phyloP scores from a whole-genome alignment of 164 flowering plant species.

The Sextonia rubra region DNA sequence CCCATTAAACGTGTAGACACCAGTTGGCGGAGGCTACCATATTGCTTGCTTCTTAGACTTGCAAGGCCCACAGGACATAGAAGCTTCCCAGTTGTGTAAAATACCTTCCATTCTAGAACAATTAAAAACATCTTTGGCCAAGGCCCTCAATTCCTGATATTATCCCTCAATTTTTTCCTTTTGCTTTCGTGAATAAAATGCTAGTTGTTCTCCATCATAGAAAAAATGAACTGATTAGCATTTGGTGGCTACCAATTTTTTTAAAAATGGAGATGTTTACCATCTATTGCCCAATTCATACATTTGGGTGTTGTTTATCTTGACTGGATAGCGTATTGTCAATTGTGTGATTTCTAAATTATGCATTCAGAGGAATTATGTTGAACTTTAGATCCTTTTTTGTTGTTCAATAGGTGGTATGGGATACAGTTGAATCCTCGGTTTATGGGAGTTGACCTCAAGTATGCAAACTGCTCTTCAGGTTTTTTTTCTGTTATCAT shows the following conservation, averaged over 20 bases:
- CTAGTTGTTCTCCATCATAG: no score
- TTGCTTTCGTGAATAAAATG: no score
- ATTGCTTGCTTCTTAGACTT: no score
- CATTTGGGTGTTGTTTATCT: background rate
- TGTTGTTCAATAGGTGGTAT: constrained; percentile 72
- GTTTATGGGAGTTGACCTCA: constrained; percentile 87
- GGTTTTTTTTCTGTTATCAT: background rate
- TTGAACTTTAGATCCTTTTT: constrained; percentile 8
- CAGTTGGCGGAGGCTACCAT: no score
- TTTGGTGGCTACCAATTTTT: background rate
- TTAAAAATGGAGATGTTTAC: background rate
- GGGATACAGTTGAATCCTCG: constrained; percentile 98
- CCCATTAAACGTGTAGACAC: no score
- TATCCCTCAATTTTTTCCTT: no score
- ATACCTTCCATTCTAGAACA: no score
- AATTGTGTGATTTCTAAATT: background rate
- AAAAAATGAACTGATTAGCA: no score
- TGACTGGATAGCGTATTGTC: background rate
- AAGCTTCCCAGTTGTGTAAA: no score
- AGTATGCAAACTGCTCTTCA: constrained; percentile 47
- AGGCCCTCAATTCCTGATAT: no score
- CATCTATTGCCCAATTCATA: background rate
- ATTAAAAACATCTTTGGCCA: no score
- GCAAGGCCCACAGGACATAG: no score
- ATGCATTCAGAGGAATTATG: constrained; percentile 2